Percentiles rank a stretch among this genome's conserved stretches.
Evolutionary conservation across 768 basidiomycete species (phyloP).

Genomic region (Suillus ampliporus): DNA sequence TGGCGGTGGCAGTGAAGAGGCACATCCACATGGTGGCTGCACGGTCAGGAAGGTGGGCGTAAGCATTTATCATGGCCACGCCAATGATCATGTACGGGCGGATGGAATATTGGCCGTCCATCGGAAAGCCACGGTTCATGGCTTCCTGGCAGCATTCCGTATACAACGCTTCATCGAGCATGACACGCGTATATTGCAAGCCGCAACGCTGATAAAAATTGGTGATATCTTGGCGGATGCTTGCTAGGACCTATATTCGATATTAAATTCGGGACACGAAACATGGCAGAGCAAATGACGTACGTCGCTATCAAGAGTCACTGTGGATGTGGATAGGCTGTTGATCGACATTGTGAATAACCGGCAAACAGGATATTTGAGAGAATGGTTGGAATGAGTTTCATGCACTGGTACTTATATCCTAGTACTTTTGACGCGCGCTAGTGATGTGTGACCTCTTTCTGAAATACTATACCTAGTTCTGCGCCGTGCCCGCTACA

Average conservation of each 20-base stretch:
- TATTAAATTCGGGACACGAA: neutral
- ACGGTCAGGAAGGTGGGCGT: constrained; percentile 1
- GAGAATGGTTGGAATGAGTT: neutral
- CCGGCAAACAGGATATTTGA: neutral
- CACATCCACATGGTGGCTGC: neutral
- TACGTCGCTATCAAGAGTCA: neutral
- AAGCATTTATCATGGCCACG: constrained; percentile 14
- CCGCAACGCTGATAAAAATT: neutral
- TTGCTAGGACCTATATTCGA: neutral
- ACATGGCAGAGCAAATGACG: neutral
- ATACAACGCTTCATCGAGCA: neutral
- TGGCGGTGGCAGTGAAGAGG: neutral
- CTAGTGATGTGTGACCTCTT: neutral
- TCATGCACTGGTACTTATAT: neutral
- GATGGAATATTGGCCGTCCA: constrained; percentile 23
- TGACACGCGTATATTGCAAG: neutral
- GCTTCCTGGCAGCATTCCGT: constrained; percentile 24
- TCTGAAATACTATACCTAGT: too few species aligned
- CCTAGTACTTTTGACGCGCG: too few species aligned
- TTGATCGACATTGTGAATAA: neutral
- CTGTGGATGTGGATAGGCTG: neutral
- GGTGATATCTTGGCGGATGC: neutral
- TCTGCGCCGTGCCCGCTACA: too few species aligned
- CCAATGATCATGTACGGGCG: constrained; percentile 32
- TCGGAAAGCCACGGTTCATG: constrained; percentile 22